Conservation (phyloP, 2,329 filamentous ascomycete species). For the Emmonsia crescens region DNA sequence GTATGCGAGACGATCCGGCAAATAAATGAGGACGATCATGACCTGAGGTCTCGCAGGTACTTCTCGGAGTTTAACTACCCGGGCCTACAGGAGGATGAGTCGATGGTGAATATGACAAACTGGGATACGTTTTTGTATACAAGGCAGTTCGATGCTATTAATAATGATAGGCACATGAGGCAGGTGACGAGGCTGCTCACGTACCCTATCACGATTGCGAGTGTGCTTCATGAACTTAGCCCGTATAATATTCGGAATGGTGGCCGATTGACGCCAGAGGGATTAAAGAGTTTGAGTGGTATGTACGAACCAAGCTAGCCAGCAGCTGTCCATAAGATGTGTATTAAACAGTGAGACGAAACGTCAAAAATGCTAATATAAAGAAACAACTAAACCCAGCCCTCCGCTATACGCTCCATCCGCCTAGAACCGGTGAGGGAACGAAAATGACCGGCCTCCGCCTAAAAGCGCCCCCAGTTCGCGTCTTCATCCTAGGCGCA, state of each 20-base stretch:
- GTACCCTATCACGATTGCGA: slow-evolving; percentile 85
- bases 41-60: slow-evolving; percentile 76
- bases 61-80: slow-evolving; percentile 94
- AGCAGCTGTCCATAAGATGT: neutral
- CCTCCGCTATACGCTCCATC: slow-evolving; percentile 85
- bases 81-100: slow-evolving; percentile 79
- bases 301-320: slow-evolving; percentile 27
- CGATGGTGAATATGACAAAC: slow-evolving; percentile 91
- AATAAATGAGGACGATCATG: slow-evolving; percentile 97
- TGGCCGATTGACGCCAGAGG: slow-evolving; percentile 71
- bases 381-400: slow-evolving; percentile 42
- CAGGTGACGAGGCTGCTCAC: slow-evolving; percentile 89
- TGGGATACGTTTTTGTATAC: slow-evolving; percentile 98
- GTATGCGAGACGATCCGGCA: slow-evolving; percentile 84
- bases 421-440: slow-evolving; percentile 66
- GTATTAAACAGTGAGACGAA: neutral
- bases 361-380: neutral
- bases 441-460: slow-evolving; percentile 66
- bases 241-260: slow-evolving; percentile 72
- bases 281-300: slow-evolving; percentile 89
- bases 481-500: slow-evolving; percentile 86
- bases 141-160: slow-evolving; percentile 79
- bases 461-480: slow-evolving; percentile 74
- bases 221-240: slow-evolving; percentile 85
- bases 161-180: slow-evolving; percentile 79